Evolutionary conservation across 768 basidiomycete species (phyloP).

Genomic region (Lentinula guzmanii): DNA sequence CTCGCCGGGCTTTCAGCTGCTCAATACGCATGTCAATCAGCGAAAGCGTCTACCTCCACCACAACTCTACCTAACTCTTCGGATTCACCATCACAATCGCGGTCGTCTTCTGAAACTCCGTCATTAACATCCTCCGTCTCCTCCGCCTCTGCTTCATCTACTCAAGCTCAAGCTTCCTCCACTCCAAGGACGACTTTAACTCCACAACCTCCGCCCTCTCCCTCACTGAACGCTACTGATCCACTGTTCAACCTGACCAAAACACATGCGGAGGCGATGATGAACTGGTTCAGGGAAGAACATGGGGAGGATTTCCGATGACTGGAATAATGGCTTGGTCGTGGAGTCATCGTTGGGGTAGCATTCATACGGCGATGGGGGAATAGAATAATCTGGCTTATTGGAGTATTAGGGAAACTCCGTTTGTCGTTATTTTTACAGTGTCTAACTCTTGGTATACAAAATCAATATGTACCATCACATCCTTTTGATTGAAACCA

Average conservation of each 20-base stretch:
- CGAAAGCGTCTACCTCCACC: background rate
- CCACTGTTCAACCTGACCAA: slow-evolving; percentile 73
- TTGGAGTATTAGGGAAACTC: too few relatives aligned
- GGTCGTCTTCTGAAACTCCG: background rate
- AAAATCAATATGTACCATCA: too few relatives aligned
- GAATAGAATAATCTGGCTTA: too few relatives aligned
- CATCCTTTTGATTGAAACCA: too few relatives aligned
- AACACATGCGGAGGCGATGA: slow-evolving; percentile 58
- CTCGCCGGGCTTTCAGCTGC: slow-evolving; percentile 85
- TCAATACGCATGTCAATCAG: slow-evolving; percentile 46
- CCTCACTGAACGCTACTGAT: slow-evolving; percentile 68
- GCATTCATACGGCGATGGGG: too few relatives aligned
- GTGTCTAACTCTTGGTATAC: too few relatives aligned
- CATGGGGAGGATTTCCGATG: background rate
- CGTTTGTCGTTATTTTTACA: too few relatives aligned
- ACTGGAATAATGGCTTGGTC: too few relatives aligned
- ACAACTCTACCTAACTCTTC: background rate
- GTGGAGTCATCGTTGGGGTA: too few relatives aligned
- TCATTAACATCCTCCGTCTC: background rate
- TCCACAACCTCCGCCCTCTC: background rate
- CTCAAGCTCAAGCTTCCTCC: background rate
- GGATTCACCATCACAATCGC: background rate
- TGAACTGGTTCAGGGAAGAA: slow-evolving; percentile 50
- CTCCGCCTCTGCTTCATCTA: background rate
- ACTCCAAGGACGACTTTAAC: background rate